These are phyloP conservation scores for Psilocybe sp. DNA, from an alignment of 768 basidiomycete genomes.

Conservation along the genomic window DNA sequence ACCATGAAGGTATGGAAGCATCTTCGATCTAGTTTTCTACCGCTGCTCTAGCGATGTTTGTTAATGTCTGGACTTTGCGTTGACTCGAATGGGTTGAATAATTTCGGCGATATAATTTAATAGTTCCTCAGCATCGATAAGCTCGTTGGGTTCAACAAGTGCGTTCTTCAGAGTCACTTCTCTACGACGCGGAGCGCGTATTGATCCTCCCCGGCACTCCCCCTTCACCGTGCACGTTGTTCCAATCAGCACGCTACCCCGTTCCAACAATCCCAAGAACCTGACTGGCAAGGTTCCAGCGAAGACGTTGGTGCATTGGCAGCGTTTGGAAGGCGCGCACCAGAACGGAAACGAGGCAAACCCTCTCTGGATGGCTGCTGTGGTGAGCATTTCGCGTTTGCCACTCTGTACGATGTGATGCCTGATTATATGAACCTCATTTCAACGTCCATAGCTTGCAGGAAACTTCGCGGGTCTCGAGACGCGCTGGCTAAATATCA, in stretches of 20 bases:
- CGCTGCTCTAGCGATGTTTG: too few relatives aligned
- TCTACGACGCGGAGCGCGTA: not conserved
- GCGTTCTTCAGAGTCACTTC: constrained; percentile 3
- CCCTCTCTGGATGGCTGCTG: constrained; percentile 32
- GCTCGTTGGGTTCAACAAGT: constrained; percentile 34
- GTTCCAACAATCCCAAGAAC: constrained; percentile 22
- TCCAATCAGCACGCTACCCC: constrained; percentile 31
- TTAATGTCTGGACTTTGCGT: too few relatives aligned
- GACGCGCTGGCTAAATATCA: constrained; percentile 26
- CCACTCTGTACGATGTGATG: not conserved
- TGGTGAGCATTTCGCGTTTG: constrained; percentile 22
- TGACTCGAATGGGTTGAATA: too few relatives aligned
- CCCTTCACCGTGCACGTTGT: too few relatives aligned
- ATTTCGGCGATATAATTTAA: too few relatives aligned
- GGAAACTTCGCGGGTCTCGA: constrained; percentile 29
- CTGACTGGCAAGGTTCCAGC: constrained; percentile 23
- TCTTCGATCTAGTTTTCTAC: not conserved
- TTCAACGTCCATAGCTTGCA: constrained; percentile 20
- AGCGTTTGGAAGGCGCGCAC: constrained; percentile 37
- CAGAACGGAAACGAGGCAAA: constrained; percentile 31
- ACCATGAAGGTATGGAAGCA: constrained; percentile 21
- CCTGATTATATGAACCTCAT: not conserved
- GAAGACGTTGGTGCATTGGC: constrained; percentile 18
- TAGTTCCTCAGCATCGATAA: constrained; percentile 26
- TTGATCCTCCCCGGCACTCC: too few relatives aligned